A percentile compares a stretch with the other conserved stretches of the same genome.
phyloP scores from a whole-genome alignment of 73 alveolate species.

The Blepharisma japonicum region DNA sequence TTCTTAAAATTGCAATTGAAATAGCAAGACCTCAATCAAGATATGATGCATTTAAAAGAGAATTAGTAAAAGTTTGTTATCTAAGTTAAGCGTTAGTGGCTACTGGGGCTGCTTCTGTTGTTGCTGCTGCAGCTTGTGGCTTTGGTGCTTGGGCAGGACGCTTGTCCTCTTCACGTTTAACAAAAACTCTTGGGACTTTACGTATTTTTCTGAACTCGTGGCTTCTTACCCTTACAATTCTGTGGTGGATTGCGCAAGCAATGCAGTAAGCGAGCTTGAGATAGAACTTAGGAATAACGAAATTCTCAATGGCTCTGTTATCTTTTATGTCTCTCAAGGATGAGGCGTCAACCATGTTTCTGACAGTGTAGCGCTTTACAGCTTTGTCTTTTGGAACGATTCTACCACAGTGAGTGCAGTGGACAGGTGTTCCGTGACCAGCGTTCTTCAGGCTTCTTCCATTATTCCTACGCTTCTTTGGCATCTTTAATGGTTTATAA shows the following conservation, averaged over 20 bases:
- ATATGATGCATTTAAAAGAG: too few species aligned
- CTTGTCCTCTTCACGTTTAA: too few species aligned
- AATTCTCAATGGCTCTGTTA: too few species aligned
- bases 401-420: slow-evolving; percentile 90
- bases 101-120: too few species aligned
- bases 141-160: too few species aligned
- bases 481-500: slow-evolving; percentile 26
- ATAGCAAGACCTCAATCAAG: too few species aligned
- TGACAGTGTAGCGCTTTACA: slow-evolving; percentile 81
- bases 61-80: too few species aligned
- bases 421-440: slow-evolving; percentile 85
- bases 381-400: slow-evolving; percentile 91
- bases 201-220: slow-evolving; percentile 69
- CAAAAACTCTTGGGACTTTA: too few species aligned
- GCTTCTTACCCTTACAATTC: slow-evolving; percentile 82
- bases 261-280: slow-evolving; percentile 71
- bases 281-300: background rate
- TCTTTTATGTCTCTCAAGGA: slow-evolving; percentile 80
- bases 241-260: slow-evolving; percentile 86
- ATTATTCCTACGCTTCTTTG: slow-evolving; percentile 86
- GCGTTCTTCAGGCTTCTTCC: slow-evolving; percentile 90
- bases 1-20: too few species aligned
- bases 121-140: too few species aligned
- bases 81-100: too few species aligned
- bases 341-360: slow-evolving; percentile 92